phyloP scores from a whole-genome alignment of 768 basidiomycete species.

The Calocybe cyanea region DNA sequence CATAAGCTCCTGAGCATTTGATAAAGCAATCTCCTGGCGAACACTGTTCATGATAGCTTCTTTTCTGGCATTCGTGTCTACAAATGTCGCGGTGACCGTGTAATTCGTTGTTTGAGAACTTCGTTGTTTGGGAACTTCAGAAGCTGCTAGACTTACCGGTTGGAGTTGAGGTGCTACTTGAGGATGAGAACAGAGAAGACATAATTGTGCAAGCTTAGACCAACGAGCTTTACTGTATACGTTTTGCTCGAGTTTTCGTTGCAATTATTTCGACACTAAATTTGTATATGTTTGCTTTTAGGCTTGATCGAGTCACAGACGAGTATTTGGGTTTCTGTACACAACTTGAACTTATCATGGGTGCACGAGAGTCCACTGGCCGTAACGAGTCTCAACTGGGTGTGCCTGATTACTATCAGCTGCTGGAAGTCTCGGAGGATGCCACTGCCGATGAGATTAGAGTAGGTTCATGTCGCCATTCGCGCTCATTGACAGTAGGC shows the following conservation, averaged over 20 bases:
- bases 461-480: constrained; percentile 33
- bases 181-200: constrained; percentile 20
- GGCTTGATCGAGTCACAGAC: constrained; percentile 15
- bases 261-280: constrained; percentile 14
- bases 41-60: constrained; percentile 61
- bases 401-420: constrained; percentile 71
- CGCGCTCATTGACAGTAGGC: background rate
- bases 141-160: constrained; percentile 6
- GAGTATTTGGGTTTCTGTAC: constrained; percentile 4
- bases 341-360: constrained; percentile 39
- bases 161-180: constrained; percentile 25
- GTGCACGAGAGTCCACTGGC: constrained; percentile 61
- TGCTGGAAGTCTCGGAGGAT: constrained; percentile 76
- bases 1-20: constrained; percentile 79
- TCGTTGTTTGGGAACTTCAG: background rate
- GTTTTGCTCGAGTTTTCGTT: no score
- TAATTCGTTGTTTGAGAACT: background rate
- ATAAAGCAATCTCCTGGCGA: constrained; percentile 64
- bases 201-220: background rate
- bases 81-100: background rate
- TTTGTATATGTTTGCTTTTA: constrained; percentile 9
- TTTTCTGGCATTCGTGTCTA: constrained; percentile 46
- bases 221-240: no score
- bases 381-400: constrained; percentile 22
- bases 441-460: constrained; percentile 89